A percentile compares a stretch with the other conserved stretches of the same genome.
Conservation (phyloP, 768 basidiomycete genomes). For the Hygrocybe coccinea region DNA sequence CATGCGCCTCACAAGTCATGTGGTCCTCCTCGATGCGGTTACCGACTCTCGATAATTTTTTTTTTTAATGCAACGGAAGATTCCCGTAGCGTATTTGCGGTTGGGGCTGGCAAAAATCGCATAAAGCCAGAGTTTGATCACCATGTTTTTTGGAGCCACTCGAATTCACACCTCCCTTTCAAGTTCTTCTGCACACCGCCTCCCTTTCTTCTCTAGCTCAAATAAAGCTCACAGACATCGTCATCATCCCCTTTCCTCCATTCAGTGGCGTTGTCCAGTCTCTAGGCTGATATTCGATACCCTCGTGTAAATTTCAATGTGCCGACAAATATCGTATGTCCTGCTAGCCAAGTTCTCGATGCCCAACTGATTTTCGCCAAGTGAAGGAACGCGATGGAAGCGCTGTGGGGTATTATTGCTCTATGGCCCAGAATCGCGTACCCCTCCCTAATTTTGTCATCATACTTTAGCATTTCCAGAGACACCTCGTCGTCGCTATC, state of each 20-base stretch:
- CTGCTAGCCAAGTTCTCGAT: not conserved
- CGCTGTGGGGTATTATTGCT: constrained; percentile 61
- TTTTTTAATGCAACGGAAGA: constrained; percentile 24
- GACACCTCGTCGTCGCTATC: constrained; percentile 67
- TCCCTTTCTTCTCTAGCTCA: not conserved
- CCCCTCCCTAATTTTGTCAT: not conserved
- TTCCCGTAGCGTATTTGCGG: constrained; percentile 12
- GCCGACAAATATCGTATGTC: constrained; percentile 71
- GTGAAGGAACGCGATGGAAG: constrained; percentile 73
- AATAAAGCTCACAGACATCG: constrained; percentile 1
- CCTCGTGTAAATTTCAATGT: constrained; percentile 55
- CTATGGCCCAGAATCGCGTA: not conserved
- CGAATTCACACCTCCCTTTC: not conserved
- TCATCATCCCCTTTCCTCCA: constrained; percentile 4
- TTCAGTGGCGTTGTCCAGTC: constrained; percentile 2
- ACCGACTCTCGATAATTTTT: constrained; percentile 24
- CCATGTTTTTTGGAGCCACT: not conserved
- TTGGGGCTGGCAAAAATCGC: constrained; percentile 23
- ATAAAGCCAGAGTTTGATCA: constrained; percentile 13
- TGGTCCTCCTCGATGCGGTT: constrained; percentile 28
- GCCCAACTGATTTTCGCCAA: constrained; percentile 23
- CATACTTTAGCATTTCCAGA: constrained; percentile 64
- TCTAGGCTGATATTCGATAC: not conserved
- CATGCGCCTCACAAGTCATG: constrained; percentile 23
- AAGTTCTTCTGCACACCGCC: not conserved